Base-by-base conservation (phyloP, 306 rosid genomes). In the Cicer bijugum region DNA sequence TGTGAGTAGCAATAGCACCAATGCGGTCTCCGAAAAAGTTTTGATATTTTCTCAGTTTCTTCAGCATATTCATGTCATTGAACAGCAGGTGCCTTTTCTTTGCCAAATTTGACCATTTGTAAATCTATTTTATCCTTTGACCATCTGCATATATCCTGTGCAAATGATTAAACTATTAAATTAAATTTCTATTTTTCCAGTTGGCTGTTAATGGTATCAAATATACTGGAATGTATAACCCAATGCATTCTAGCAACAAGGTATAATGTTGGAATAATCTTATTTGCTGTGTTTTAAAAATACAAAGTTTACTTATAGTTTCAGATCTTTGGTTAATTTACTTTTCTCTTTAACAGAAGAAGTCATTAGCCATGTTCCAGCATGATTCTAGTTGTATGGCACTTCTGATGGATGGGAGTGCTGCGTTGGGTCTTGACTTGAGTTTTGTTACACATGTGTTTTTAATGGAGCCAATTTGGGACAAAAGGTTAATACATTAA, bases 391-490 rank as follows among this genome's bases (percentile, higher is more conserved):
- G 83, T 79, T 94, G 97, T 83, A 82, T 85, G 87, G 98, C 84
- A 55, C 97, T 94, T 81, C 76, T 94, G 85, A 94, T 94, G 98
- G 97, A 94, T 82, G 98, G 98, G 77, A 94, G 96, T 89, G 97
- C 97, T 71, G 98, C 98, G 23, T 66, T 94, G 88, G 98, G 98
- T 80, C 97, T 94, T 12, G 98, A 94, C 82, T 76, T 94, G 86
- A 94, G 98, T 85, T 94, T 94, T 82, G 97, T 91, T 37, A 85
- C 97, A 0, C 92, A 80, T 58, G 97, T 94, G 33, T 94, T 89
- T 82, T 45, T 94, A 70, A 94, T 94, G 99, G 99, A 94, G 82
- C 99, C 99, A 64, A 91, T 94, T 51, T 94, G 99, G 98, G 96
- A 94, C 89, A 83, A 86, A 87, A 94, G 99, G 99, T 94, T 59